Evolutionary conservation across 2,329 filamentous ascomycete species (phyloP).

Genomic region (Aotearoamyces nothofagi): DNA sequence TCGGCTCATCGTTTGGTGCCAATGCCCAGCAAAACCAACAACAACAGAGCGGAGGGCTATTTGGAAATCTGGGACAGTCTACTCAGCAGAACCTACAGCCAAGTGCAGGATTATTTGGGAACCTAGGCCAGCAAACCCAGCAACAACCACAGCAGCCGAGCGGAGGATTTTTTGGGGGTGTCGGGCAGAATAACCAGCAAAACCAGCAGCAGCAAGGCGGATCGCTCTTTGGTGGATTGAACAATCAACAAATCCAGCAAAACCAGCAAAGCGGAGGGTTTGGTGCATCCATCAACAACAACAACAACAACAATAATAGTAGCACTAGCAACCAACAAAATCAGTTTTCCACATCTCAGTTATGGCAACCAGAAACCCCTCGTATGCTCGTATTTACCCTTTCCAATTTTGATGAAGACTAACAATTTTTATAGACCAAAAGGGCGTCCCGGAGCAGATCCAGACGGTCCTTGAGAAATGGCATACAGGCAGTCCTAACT

Average conservation of each 20-base stretch:
- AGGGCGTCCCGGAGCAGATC: constrained; percentile 62
- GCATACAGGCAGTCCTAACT: constrained; percentile 52
- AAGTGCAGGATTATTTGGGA: constrained; percentile 4
- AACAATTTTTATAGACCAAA: constrained; percentile 36
- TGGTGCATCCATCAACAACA: constrained; percentile 8
- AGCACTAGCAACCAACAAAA: no score
- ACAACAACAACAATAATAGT: no score
- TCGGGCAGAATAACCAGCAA: constrained; percentile 11
- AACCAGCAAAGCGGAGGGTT: constrained; percentile 17
- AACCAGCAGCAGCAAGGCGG: constrained; percentile 22
- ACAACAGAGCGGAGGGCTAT: constrained; percentile 18
- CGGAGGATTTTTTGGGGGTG: constrained; percentile 8
- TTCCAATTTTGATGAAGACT: constrained; percentile 4
- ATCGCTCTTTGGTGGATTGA: no score
- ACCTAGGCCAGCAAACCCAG: constrained; percentile 7
- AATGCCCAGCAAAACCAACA: constrained; percentile 18
- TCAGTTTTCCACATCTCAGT: constrained; percentile 8
- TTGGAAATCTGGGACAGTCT: constrained; percentile 10
- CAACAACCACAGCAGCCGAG: constrained; percentile 6
- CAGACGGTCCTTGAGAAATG: constrained; percentile 56
- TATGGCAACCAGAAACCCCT: constrained; percentile 17
- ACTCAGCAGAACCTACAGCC: constrained; percentile 19
- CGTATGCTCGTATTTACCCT: constrained; percentile 9
- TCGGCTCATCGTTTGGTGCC: constrained; percentile 17
- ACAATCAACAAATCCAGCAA: constrained; percentile 21